Base-by-base conservation (phyloP, 23 red algal species). In the Gracilaria caudata region DNA sequence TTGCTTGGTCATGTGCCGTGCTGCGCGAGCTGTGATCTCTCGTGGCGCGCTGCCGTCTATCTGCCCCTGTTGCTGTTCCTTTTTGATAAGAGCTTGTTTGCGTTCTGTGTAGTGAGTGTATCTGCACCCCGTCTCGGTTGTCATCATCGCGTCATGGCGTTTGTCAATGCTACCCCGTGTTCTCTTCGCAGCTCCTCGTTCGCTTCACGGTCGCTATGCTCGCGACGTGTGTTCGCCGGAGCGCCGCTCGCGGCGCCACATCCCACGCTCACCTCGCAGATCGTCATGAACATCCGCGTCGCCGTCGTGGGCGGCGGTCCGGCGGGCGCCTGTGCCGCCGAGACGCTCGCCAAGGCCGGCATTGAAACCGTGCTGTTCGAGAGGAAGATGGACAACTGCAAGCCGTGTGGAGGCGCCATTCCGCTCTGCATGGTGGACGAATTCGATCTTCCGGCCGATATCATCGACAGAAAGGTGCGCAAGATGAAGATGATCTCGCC, bases 401-500 rank as follows among this genome's bases (percentile, higher is more conserved):
- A 99, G 86, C 97, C 97, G 24, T 99, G 97, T 79, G 97, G 97
- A 25, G 97, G 97, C 43, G 97, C 97, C 28, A 99, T 99, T 41
- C 97, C 97, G 19, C 81, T 99, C 12, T 99, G 97, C 76, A 99
- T 99, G 97, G 91, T 99, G 17, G 97, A 95, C n/a, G 97, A 99
- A 77, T 99, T 99, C 47, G 64, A 82, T 17, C 71, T 99, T n/a
- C 97, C 97, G 23, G 38, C 80, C 8, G 80, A 92, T 10, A 99
- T 99, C 63, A 95, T 99, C 35, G 97, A 99, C 73, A 74, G 97
- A 55, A 95, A 96, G 61, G 97, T 99, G 21, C 93, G 97, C 38
- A 94, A 92, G 73, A 99, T 99, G 97, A 91, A 92, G 39, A 99
- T 99, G 97, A 94, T 99, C 26, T 99, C 97, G 34, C 97, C 97